Evolutionary conservation across 2,329 filamentous ascomycete species (phyloP).

Genomic region (Aspergillus ruber): DNA sequence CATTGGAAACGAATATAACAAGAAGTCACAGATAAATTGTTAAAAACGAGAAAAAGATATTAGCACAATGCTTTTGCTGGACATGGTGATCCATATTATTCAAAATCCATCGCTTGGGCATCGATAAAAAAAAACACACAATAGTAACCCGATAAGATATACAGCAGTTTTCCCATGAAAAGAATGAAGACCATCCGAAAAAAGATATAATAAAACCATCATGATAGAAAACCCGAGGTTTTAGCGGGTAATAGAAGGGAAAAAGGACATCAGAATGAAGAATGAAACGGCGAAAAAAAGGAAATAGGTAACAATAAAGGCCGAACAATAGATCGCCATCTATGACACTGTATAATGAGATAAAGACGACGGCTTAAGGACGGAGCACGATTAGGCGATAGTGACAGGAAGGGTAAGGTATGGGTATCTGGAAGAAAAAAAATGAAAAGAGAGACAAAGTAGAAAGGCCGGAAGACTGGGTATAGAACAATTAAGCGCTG

Average conservation of each 20-base stretch:
- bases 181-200: background rate
- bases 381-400: background rate
- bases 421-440: constrained; percentile 24
- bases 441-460: constrained; percentile 23
- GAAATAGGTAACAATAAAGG: background rate
- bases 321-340: constrained; percentile 19
- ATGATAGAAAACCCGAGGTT: constrained; percentile 1
- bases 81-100: background rate
- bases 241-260: background rate
- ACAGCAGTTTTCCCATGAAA: background rate
- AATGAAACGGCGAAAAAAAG: constrained; percentile 1
- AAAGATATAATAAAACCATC: constrained; percentile 6
- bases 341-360: constrained; percentile 14
- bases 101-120: background rate
- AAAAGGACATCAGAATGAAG: background rate
- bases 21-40: background rate
- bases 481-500: constrained; percentile 20
- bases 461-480: constrained; percentile 15
- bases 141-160: no score
- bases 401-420: constrained; percentile 8
- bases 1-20: background rate
- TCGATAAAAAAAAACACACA: no score
- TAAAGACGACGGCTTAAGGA: background rate
- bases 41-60: background rate
- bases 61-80: background rate